Evolutionary conservation across 768 basidiomycete species (phyloP).

Genomic region (Boletales sp.): DNA sequence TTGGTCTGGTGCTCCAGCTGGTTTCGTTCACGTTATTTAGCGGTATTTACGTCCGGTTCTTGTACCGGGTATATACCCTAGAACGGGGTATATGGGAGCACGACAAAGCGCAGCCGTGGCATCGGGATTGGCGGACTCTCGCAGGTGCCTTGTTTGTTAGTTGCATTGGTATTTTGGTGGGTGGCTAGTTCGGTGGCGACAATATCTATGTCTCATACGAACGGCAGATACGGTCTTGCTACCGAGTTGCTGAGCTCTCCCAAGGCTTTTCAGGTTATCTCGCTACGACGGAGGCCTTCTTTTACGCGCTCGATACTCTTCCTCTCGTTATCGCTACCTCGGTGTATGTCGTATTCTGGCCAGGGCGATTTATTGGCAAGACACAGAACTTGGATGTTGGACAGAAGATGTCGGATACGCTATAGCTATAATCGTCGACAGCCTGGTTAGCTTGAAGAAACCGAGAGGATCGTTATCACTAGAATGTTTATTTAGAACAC

Average conservation of each 20-base stretch:
- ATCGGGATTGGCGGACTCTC: constrained; percentile 58
- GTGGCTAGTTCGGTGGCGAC: constrained; percentile 13
- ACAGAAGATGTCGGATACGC: constrained; percentile 26
- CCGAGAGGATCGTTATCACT: background rate
- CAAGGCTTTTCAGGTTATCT: constrained; percentile 61
- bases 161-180: constrained; percentile 60
- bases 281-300: constrained; percentile 54
- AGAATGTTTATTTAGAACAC: background rate
- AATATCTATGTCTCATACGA: background rate
- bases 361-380: constrained; percentile 47
- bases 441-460: background rate
- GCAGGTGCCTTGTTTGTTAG: constrained; percentile 48
- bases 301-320: constrained; percentile 66
- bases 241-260: constrained; percentile 56
- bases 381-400: background rate
- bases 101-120: constrained; percentile 41
- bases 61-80: constrained; percentile 43
- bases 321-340: constrained; percentile 60
- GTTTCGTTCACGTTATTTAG: constrained; percentile 51
- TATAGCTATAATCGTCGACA: background rate
- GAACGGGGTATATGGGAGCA: constrained; percentile 34
- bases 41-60: constrained; percentile 43
- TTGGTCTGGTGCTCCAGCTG: constrained; percentile 54
- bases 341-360: constrained; percentile 62
- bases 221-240: constrained; percentile 58